A percentile compares a stretch with the other conserved stretches of the same genome.
These are phyloP conservation scores for Pythium grandisporangium DNA, from an alignment of 352 stramenopile genomes.

Conservation along the genomic window DNA sequence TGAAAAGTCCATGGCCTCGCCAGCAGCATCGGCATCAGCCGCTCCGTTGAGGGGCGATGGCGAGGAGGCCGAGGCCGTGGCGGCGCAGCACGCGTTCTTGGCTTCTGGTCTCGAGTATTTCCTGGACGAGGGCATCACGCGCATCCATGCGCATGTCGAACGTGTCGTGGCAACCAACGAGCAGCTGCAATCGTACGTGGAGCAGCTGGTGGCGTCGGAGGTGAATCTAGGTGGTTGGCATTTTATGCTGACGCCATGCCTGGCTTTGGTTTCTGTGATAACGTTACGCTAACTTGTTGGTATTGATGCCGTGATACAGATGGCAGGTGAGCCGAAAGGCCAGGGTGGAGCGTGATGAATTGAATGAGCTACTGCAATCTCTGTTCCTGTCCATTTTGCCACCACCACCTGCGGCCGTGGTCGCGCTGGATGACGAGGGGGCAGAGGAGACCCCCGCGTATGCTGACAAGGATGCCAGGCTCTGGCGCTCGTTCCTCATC, in stretches of 20 bases:
- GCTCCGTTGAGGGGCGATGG: conserved; percentile 9
- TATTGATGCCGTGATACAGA: too few species aligned
- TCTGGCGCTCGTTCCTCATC: conserved; percentile 67
- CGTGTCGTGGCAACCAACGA: conserved; percentile 29
- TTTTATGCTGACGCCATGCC: neutral
- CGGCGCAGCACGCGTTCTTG: conserved; percentile 60
- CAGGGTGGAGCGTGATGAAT: conserved; percentile 52
- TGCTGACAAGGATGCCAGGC: too few species aligned
- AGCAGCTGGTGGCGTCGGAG: neutral
- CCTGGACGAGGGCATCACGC: conserved; percentile 43
- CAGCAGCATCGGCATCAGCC: neutral
- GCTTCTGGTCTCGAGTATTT: conserved; percentile 77
- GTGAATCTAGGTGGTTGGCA: too few species aligned
- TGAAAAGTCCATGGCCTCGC: conserved; percentile 29
- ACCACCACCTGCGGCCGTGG: too few species aligned
- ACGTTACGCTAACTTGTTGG: neutral
- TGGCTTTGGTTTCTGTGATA: neutral
- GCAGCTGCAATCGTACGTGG: conserved; percentile 36
- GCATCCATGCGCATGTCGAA: conserved; percentile 61
- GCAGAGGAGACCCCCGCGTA: conserved; percentile 17
- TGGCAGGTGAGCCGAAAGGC: conserved; percentile 72
- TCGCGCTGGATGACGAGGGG: conserved; percentile 12
- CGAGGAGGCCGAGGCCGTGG: conserved; percentile 21
- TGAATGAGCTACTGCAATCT: conserved; percentile 63
- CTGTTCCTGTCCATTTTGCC: conserved; percentile 54